These are phyloP conservation scores for Globisporangium sylvaticum DNA, from an alignment of 352 stramenopile genomes.

Conservation along the genomic window DNA sequence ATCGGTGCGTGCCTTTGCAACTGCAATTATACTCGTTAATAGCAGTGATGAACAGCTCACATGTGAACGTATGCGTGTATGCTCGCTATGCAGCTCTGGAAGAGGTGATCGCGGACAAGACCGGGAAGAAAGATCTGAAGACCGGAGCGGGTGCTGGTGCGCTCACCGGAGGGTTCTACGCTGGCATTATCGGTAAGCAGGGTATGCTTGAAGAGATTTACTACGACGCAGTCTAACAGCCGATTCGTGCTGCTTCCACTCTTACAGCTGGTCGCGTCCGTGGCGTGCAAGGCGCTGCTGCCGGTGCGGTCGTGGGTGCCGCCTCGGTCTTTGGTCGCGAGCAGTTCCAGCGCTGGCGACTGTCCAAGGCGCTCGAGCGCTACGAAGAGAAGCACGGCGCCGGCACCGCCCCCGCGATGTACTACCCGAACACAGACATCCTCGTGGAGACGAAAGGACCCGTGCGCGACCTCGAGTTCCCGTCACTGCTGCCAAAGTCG, in stretches of 20 bases:
- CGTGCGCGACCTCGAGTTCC: constrained; percentile 52
- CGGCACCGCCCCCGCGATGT: constrained; percentile 50
- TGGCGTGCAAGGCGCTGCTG: constrained; percentile 60
- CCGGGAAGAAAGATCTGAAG: constrained; percentile 53
- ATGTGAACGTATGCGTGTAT: background rate
- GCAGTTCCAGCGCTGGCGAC: constrained; percentile 75
- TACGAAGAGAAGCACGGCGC: constrained; percentile 80
- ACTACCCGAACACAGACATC: constrained; percentile 56
- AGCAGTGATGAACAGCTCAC: background rate
- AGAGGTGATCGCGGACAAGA: constrained; percentile 73
- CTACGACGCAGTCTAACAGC: background rate
- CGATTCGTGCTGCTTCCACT: background rate
- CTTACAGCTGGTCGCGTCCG: constrained; percentile 54
- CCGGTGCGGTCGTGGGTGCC: constrained; percentile 52
- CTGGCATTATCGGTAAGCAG: constrained; percentile 51
- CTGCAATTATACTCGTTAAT: background rate
- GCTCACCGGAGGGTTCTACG: constrained; percentile 73
- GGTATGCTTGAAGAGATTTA: background rate
- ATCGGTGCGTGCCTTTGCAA: constrained; percentile 36
- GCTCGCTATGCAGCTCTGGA: constrained; percentile 44
- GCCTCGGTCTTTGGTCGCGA: constrained; percentile 60
- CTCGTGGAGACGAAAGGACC: constrained; percentile 63
- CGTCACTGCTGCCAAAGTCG: constrained; percentile 64
- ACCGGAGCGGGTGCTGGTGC: constrained; percentile 50
- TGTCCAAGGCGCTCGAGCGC: constrained; percentile 66